phyloP scores from a whole-genome alignment of 169 alveolate genomes.

The Cystoisospora suis region DNA sequence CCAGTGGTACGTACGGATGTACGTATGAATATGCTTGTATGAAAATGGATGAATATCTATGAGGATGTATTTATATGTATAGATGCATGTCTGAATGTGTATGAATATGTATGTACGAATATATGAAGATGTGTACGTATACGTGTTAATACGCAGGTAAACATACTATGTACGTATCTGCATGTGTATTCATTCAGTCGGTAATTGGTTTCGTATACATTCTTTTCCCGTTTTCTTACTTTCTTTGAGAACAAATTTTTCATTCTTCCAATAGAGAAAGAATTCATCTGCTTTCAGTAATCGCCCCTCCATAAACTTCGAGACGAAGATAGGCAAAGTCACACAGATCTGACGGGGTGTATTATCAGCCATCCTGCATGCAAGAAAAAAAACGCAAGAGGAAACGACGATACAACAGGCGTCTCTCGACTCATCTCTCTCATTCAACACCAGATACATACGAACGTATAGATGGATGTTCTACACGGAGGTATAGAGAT shows the following conservation, averaged over 20 bases:
- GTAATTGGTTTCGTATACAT: background rate
- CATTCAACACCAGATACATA: background rate
- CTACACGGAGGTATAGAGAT: background rate
- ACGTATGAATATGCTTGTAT: background rate
- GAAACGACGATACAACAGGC: too few relatives aligned
- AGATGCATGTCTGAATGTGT: background rate
- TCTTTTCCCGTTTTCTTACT: background rate
- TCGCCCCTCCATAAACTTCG: constrained; percentile 40
- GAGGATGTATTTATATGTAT: too few relatives aligned
- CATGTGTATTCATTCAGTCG: background rate
- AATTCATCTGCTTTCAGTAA: constrained; percentile 46
- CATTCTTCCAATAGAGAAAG: constrained; percentile 34
- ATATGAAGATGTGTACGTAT: background rate
- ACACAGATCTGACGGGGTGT: constrained; percentile 45
- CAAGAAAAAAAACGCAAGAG: background rate
- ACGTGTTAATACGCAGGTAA: background rate
- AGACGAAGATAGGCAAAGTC: constrained; percentile 36
- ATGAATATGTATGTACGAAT: background rate
- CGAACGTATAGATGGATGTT: background rate
- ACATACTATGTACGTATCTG: background rate
- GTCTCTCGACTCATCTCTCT: too few relatives aligned
- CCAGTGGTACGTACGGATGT: background rate
- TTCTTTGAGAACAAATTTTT: constrained; percentile 30
- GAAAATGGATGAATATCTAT: background rate
- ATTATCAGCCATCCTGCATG: constrained; percentile 50